Percentiles rank a stretch among this genome's conserved stretches.
Conservation (phyloP, 2,329 filamentous ascomycete genomes). For the Fusarium anguioides region DNA sequence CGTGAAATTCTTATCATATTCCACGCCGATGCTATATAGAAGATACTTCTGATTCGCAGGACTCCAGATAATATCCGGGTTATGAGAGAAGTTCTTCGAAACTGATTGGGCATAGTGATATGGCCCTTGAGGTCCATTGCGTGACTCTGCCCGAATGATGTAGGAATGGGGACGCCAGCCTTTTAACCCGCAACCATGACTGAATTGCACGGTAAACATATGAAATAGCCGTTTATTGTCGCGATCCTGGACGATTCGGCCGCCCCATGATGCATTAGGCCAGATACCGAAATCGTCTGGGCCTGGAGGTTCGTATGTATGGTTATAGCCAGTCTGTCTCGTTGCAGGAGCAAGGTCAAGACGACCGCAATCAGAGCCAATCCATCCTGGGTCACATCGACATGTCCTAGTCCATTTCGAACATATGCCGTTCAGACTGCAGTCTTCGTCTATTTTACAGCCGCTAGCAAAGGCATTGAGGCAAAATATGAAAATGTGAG, state of each 20-base stretch:
- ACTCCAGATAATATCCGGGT: constrained; percentile 58
- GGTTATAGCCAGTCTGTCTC: constrained; percentile 58
- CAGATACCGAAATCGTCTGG: background rate
- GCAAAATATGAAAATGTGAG: background rate
- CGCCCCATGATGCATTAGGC: constrained; percentile 61
- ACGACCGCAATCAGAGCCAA: constrained; percentile 55
- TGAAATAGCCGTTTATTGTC: constrained; percentile 54
- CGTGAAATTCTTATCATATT: background rate
- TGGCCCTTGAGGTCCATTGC: constrained; percentile 56
- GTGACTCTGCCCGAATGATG: constrained; percentile 58
- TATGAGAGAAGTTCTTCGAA: constrained; percentile 58
- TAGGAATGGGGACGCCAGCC: constrained; percentile 61
- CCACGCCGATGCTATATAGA: constrained; percentile 56
- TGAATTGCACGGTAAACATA: constrained; percentile 58
- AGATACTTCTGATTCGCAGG: constrained; percentile 57
- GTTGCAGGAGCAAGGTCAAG: constrained; percentile 57
- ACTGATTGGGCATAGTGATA: constrained; percentile 56
- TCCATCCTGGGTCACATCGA: constrained; percentile 57
- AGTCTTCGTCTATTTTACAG: constrained; percentile 45
- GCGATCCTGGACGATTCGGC: constrained; percentile 58
- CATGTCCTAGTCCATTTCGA: constrained; percentile 18
- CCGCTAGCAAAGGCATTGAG: rapidly evolving
- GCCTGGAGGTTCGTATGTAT: constrained; percentile 54
- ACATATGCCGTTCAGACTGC: constrained; percentile 49
- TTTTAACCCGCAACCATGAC: constrained; percentile 57